phyloP scores from a whole-genome alignment of 2,329 filamentous ascomycete species.

The Herpotrichia juniperi region DNA sequence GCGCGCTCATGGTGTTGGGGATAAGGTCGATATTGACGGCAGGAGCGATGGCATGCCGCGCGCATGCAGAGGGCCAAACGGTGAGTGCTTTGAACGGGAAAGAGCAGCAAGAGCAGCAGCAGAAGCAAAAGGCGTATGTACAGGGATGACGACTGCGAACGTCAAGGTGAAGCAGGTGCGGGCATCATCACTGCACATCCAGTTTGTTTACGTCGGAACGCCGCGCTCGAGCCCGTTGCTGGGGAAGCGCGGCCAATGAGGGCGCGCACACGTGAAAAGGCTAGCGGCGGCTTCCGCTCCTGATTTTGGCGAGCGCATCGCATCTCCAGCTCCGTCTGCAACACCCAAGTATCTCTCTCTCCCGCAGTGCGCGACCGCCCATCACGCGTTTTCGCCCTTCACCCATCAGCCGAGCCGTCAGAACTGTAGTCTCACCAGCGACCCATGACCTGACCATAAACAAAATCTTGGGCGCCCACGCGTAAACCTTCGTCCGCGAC shows the following conservation, averaged over 20 bases:
- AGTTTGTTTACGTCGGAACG: conserved; percentile 31
- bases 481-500: conserved; percentile 7
- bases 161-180: conserved; percentile 8
- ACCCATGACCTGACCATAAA: background rate
- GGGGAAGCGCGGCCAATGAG: background rate
- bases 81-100: background rate
- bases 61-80: background rate
- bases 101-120: conserved; percentile 2
- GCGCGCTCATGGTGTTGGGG: conserved; percentile 55
- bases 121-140: conserved; percentile 16
- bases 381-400: background rate
- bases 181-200: conserved; percentile 15
- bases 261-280: background rate
- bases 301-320: conserved; percentile 3
- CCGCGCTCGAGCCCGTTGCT: conserved; percentile 15
- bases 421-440: background rate
- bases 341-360: background rate
- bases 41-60: conserved; percentile 15
- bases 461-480: conserved; percentile 12
- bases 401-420: background rate
- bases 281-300: conserved; percentile 1
- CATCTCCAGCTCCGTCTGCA: background rate
- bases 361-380: background rate
- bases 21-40: conserved; percentile 6
- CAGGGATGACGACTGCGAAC: conserved; percentile 3